phyloP scores from a whole-genome alignment of 805 yeast species.

The Lipomyces mesembrius region DNA sequence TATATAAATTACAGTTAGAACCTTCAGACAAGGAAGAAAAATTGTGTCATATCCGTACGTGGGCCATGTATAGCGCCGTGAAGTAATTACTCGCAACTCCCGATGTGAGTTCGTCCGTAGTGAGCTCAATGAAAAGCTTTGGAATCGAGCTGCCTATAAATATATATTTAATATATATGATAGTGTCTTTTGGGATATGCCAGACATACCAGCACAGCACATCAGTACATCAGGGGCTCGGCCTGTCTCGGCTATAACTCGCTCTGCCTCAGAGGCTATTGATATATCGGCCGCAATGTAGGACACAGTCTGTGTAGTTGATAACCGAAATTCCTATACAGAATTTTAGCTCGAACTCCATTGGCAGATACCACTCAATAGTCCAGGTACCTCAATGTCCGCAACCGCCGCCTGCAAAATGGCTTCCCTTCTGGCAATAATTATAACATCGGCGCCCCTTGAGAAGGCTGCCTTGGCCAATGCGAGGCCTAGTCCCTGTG shows the following conservation, averaged over 20 bases:
- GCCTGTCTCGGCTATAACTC: conserved; percentile 50
- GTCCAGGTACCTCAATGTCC: conserved; percentile 46
- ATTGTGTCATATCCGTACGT: conserved; percentile 52
- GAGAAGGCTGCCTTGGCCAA: conserved; percentile 63
- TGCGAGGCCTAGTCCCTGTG: conserved; percentile 90
- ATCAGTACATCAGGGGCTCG: conserved; percentile 69
- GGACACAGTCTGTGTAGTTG: conserved; percentile 46
- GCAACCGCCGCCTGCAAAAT: conserved; percentile 59
- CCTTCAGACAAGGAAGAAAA: not conserved
- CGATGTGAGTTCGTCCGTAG: conserved; percentile 58
- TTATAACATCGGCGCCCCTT: conserved; percentile 64
- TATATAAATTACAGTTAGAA: not conserved
- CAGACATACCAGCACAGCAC: conserved; percentile 77
- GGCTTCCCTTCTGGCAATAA: conserved; percentile 76
- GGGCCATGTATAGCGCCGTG: conserved; percentile 73
- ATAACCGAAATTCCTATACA: conserved; percentile 37
- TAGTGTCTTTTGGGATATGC: not conserved
- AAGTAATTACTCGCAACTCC: conserved; percentile 75
- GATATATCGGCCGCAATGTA: conserved; percentile 71
- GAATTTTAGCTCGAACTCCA: not conserved
- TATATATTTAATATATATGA: conserved; percentile 33
- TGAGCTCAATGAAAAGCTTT: conserved; percentile 71
- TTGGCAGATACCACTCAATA: not conserved
- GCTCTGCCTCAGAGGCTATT: conserved; percentile 55
- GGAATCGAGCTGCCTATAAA: conserved; percentile 60